Evolutionary conservation across 2,329 filamentous ascomycete genomes (phyloP), one percentile per base, ranked within the genome.

Genomic region (Onygenales sp.): DNA sequence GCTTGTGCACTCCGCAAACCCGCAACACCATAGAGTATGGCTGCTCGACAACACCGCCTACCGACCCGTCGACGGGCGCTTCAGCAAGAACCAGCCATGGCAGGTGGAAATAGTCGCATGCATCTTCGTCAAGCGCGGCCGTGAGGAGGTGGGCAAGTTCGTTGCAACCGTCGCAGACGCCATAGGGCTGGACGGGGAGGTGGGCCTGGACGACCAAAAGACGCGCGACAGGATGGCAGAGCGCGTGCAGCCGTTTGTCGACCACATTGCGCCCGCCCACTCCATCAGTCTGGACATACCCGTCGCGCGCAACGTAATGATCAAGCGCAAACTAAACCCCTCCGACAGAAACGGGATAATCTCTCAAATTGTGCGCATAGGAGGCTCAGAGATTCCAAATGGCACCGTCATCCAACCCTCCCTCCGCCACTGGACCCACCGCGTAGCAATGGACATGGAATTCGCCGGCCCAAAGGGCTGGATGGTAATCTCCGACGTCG

Each of bases 31-130:
- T 66, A 82, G 81, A 11, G 83, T 96, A 42, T 96, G 92, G 92
- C 74, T 96, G 6, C 76, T 96, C 47, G 90, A 97, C 73, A 95
- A 93, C 63, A 92, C 87, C 2, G 91, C 90, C 4, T 92, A 86
- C 66, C 81, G 82, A 32, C 27, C 49, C 64, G 51, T 65, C 66
- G 57, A 55, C 58, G 44, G 67, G 70, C 74, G 45, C 63, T 55
- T 61, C 62, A 14, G 62, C 67, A 54, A 68, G 70, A 2, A 72
- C 70, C 51, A 67, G 65, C 57, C 62, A 51, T 96, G 90, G 89
- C 78, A 87, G 63, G 86, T 86, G 31, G 88, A 96, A 65, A 90
- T 91, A 57, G 83, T 95, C 0, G 82, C 86, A 2, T 88, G 87
- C 44, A 87, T 89, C 54, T 95, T 96, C 61, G 81, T 86, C 58